Percentiles rank a stretch among this genome's conserved stretches.
These are phyloP conservation scores for Hemileccinum hortonii DNA, from an alignment of 1,284 basidiomycete species.

Conservation along the genomic window DNA sequence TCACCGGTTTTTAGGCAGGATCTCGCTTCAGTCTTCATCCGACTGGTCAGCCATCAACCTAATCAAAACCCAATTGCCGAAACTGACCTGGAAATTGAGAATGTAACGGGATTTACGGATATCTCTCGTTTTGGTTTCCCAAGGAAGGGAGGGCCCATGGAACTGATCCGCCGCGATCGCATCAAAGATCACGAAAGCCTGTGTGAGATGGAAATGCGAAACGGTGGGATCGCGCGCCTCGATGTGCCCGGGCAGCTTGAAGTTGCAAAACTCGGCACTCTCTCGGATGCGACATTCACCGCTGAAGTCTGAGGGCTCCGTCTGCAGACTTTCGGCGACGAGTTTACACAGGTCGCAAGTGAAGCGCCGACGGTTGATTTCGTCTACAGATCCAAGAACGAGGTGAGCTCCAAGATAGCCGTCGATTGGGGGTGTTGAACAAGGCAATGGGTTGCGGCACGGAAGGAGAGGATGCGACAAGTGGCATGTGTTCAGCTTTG, in stretches of 20 bases:
- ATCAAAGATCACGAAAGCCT: constrained; percentile 10
- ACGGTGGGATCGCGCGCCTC: constrained; percentile 5
- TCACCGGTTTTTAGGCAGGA: not conserved
- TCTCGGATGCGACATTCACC: constrained; percentile 10
- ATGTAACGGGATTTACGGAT: not conserved
- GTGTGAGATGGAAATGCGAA: constrained; percentile 20
- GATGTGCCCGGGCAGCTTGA: constrained; percentile 10
- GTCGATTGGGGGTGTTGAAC: not conserved
- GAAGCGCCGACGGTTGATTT: constrained; percentile 15
- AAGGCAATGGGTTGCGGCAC: not conserved
- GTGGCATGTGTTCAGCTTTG: not conserved
- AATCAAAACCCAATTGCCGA: not conserved
- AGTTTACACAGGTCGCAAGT: constrained; percentile 16
- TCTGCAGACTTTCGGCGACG: constrained; percentile 15
- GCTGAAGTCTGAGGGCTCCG: constrained; percentile 10
- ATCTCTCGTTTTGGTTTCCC: constrained; percentile 5
- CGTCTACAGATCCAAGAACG: constrained; percentile 17
- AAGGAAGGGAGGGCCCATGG: constrained; percentile 13
- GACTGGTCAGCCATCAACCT: not conserved
- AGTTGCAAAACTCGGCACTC: constrained; percentile 7
- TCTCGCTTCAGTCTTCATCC: constrained; percentile 11
- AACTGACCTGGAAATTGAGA: constrained; percentile 15
- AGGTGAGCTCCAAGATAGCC: not conserved
- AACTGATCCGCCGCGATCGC: not conserved
- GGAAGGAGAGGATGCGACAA: not conserved